Conservation (phyloP, 1,284 basidiomycete species). For the Ceratobasidium theobromae region DNA sequence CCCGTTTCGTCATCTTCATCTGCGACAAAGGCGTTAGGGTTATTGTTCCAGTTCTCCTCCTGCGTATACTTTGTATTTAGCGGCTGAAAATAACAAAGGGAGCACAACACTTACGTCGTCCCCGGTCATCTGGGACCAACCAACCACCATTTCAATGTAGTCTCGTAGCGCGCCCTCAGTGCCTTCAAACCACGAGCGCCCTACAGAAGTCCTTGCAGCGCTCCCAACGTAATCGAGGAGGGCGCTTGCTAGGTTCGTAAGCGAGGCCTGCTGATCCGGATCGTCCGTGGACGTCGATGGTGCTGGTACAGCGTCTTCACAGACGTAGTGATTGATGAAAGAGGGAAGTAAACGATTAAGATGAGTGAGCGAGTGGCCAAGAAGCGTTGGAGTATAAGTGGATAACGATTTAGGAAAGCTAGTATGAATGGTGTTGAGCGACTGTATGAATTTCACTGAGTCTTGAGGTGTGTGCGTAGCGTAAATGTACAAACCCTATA, state of each 20-base stretch:
- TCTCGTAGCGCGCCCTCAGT: slow-evolving; percentile 52
- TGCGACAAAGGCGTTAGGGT: slow-evolving; percentile 89
- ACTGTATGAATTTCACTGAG: slow-evolving; percentile 49
- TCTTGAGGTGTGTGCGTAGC: not conserved
- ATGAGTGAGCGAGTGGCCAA: slow-evolving; percentile 64
- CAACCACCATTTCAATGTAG: slow-evolving; percentile 63
- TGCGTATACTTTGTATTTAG: slow-evolving; percentile 43
- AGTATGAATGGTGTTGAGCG: slow-evolving; percentile 70
- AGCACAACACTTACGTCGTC: slow-evolving; percentile 68
- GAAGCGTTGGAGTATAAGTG: slow-evolving; percentile 60
- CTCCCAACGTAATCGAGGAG: slow-evolving; percentile 79
- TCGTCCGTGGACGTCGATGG: slow-evolving; percentile 70
- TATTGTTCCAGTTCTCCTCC: slow-evolving; percentile 89
- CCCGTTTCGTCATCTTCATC: slow-evolving; percentile 94
- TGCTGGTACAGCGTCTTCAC: slow-evolving; percentile 46
- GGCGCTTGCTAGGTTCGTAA: slow-evolving; percentile 73
- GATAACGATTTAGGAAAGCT: slow-evolving; percentile 72
- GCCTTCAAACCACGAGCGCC: slow-evolving; percentile 60
- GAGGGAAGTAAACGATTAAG: slow-evolving; percentile 65
- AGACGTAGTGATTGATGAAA: slow-evolving; percentile 70
- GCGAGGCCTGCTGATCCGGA: slow-evolving; percentile 63
- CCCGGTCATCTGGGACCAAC: slow-evolving; percentile 82
- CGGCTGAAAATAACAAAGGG: not conserved
- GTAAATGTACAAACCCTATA: slow-evolving; percentile 60
- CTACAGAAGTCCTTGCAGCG: slow-evolving; percentile 60